Base-by-base conservation (phyloP, 805 yeast genomes). In the Komagataella pseudopastoris region DNA sequence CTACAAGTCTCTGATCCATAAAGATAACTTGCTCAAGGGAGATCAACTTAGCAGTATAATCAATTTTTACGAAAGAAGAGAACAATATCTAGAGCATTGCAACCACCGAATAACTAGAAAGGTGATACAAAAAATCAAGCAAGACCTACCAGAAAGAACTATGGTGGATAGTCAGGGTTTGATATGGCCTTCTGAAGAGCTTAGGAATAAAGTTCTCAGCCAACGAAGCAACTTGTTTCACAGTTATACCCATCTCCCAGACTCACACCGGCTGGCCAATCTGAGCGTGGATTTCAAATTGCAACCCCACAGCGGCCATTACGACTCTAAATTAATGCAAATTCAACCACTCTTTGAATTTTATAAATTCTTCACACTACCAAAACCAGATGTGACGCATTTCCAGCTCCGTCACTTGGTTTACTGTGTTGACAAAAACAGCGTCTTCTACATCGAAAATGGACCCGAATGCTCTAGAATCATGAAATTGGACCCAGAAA, bases 351-450 rank as follows among this genome's bases (percentile, higher is more conserved):
- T 72, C 50, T 73, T 59, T 55, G 59, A 58, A 53, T 71, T 70
- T 54, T 61, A 68, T 43, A 65, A 63, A 50, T 74, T 71, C 55
- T 73, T 62, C 62, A 61, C 71, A 52, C 61, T 64, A 53, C 69
- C 80, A 6, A 71, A 70, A 50, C 76, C 81, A 5, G 72, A 70
- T 55, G 64, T 78, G 10, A 71, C 74, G 17, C 85, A 81, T 64
- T 78, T 79, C 60, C 85, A 80, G 62, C 65, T 80, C 39, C 63
- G 85, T 14, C 73, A 77, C 52, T 62, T 78, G 49, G 71, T 80
- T 6, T 69, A 70, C 51, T 73, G 66, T 56, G 67, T 66, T 36
- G 62, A 62, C 10, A 63, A 60, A 48, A 58, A 55, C 48, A 55
- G 55, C 58, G 50, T 59, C 62, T 59, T 60, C 36, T 60, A 62